Base-by-base conservation (phyloP, 495 filamentous ascomycete species). In the Aspergillus funiculosus region DNA sequence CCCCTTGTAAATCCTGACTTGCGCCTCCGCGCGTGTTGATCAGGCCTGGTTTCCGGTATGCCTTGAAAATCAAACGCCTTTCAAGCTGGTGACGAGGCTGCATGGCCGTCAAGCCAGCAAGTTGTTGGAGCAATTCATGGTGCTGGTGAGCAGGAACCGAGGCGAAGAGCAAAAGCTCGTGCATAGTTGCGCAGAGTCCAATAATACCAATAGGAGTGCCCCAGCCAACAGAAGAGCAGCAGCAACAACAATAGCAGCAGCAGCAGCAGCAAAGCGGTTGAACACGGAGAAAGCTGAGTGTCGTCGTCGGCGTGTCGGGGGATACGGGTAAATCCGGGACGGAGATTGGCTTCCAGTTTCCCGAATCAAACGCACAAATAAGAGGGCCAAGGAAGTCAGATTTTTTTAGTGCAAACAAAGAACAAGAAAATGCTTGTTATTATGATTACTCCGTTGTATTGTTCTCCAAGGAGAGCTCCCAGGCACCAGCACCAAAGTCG, bases 41-140 rank as follows among this genome's bases (percentile, higher is more conserved):
- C 34, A 63, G 43, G 15, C 62, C 61, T 15, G 69, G 62, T 48
- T 67, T 74, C 46, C 75, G 68, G 39, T 64, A 70, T 26, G 83
- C 82, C 56, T 80, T 81, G 72, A 81, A 87, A 47, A 86, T 61
- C 51, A 85, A 63, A 53, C 80, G 78, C 40, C 81, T 77, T 56
- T 83, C 76, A 32, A 78, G 47, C 43, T 76, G 63, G 46, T 68
- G 70, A 50, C 72, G 66, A 18, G 83, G 83, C 47, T 80, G 77
- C 78, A 83, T 82, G 49, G 78, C 79, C 20, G 80, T 77, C 43
- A 86, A 60, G 34, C 81, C 83, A 17, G 81, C 75, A 41, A 87
- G 72, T 55, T 86, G 78, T 42, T 82, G 76, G 38, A 85, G 68
- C 32, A 86, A 71, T 62, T 83, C 81, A 53, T 71, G 61, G 54